phyloP scores from a whole-genome alignment of 2,329 filamentous ascomycete species.

The Aphanoascus verrucosus region DNA sequence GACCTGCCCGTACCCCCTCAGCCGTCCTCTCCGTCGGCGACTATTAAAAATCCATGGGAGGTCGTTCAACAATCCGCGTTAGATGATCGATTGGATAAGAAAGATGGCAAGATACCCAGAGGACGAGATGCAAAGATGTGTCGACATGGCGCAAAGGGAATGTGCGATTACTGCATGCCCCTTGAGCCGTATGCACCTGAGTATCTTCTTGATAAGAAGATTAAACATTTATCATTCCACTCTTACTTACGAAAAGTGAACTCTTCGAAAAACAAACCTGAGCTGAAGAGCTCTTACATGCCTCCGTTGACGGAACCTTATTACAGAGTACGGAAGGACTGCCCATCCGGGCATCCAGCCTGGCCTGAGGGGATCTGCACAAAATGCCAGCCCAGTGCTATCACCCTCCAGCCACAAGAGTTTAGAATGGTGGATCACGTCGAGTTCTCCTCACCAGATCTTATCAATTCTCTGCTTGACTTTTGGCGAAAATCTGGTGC shows the following conservation, averaged over 20 bases:
- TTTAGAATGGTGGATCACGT: constrained; percentile 98
- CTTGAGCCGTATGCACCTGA: constrained; percentile 84
- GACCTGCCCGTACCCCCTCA: constrained; percentile 47
- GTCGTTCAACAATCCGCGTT: constrained; percentile 75
- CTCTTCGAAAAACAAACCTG: constrained; percentile 88
- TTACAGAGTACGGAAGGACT: constrained; percentile 78
- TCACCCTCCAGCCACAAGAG: constrained; percentile 82
- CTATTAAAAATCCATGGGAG: constrained; percentile 87
- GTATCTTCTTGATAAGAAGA: constrained; percentile 89
- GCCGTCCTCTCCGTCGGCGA: constrained; percentile 45
- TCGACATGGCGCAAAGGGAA: constrained; percentile 88
- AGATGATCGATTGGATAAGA: constrained; percentile 75
- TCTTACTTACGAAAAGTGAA: constrained; percentile 91
- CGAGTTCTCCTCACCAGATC: constrained; percentile 74
- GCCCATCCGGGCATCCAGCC: constrained; percentile 80
- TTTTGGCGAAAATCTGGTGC: constrained; percentile 79
- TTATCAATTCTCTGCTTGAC: constrained; percentile 83
- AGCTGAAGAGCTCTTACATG: constrained; percentile 88
- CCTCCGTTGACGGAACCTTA: constrained; percentile 88
- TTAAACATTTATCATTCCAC: constrained; percentile 97
- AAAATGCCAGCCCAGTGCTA: constrained; percentile 95
- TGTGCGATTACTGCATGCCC: constrained; percentile 99
- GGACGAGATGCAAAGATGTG: constrained; percentile 75
- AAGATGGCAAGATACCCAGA: constrained; percentile 78
- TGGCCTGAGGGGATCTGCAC: constrained; percentile 97